Percentiles rank a stretch among this genome's conserved stretches.
phyloP scores from a whole-genome alignment of 2,329 filamentous ascomycete genomes.

The Akanthomyces dipterigenus region DNA sequence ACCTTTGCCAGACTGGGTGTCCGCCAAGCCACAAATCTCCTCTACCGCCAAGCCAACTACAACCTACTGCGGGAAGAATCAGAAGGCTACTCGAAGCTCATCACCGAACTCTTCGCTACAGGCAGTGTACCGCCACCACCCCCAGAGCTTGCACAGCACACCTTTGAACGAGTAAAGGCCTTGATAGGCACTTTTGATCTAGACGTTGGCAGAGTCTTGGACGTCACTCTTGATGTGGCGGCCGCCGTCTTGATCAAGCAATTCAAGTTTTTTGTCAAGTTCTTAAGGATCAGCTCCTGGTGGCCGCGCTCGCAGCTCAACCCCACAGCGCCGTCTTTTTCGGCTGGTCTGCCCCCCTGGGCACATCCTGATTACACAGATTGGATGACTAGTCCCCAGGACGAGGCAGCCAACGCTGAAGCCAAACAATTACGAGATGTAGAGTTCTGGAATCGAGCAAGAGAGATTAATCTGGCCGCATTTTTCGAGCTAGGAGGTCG shows the following conservation, averaged over 20 bases:
- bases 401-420: conserved; percentile 51
- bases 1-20: conserved; percentile 79
- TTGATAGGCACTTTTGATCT: conserved; percentile 96
- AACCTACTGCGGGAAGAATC: conserved; percentile 92
- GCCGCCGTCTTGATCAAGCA: conserved; percentile 90
- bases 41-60: conserved; percentile 96
- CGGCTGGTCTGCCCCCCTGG: conserved; percentile 74
- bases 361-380: conserved; percentile 64
- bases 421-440: conserved; percentile 61
- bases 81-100: conserved; percentile 92
- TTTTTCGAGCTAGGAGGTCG: conserved; percentile 85
- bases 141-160: conserved; percentile 70
- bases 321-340: conserved; percentile 36
- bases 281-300: conserved; percentile 89
- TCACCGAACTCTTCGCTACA: conserved; percentile 91
- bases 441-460: conserved; percentile 75
- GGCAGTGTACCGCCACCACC: conserved; percentile 68
- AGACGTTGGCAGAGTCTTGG: conserved; percentile 88
- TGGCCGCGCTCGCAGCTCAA: conserved; percentile 66
- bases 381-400: conserved; percentile 60
- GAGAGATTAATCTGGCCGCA: conserved; percentile 67
- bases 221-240: conserved; percentile 92
- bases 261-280: conserved; percentile 88
- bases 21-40: conserved; percentile 81
- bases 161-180: conserved; percentile 87